Percentiles rank a stretch among this genome's conserved stretches.
Conservation (phyloP, 257 asterid genomes). For the Rhazya stricta region DNA sequence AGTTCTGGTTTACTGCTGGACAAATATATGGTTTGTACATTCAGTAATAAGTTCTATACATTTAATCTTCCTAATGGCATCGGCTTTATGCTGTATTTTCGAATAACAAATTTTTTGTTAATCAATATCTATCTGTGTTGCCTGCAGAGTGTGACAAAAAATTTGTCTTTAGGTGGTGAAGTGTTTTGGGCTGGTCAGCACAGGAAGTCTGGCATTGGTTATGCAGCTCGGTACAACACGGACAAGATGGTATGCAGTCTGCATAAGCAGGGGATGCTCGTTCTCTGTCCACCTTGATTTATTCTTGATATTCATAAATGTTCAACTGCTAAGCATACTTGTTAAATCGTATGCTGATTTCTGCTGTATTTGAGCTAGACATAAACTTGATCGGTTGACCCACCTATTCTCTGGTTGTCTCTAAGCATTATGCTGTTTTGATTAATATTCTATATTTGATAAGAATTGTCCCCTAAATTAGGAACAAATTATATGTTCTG, state of each 20-base stretch:
- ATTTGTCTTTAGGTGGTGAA: conserved; percentile 86
- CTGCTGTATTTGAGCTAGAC: background rate
- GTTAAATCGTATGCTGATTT: background rate
- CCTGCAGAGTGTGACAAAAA: conserved; percentile 71
- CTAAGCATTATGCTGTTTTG: background rate
- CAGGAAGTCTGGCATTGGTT: conserved; percentile 88
- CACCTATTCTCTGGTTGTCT: background rate
- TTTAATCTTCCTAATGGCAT: background rate
- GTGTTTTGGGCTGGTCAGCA: conserved; percentile 97
- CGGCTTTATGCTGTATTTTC: background rate
- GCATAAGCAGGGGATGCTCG: background rate
- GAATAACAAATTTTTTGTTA: background rate
- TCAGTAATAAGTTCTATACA: background rate
- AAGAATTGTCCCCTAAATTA: background rate
- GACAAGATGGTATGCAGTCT: conserved; percentile 65
- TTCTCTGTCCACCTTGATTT: background rate
- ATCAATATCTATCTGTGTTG: conserved; percentile 6
- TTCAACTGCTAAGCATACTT: background rate
- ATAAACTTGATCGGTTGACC: background rate
- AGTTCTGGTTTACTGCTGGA: background rate
- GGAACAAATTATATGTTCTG: background rate
- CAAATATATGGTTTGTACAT: background rate
- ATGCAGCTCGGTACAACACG: conserved; percentile 84
- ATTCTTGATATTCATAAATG: background rate
- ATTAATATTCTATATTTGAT: background rate